A percentile compares a stretch with the other conserved stretches of the same genome.
These are phyloP conservation scores for Russula abietina DNA, from an alignment of 768 basidiomycete genomes.

Conservation along the genomic window DNA sequence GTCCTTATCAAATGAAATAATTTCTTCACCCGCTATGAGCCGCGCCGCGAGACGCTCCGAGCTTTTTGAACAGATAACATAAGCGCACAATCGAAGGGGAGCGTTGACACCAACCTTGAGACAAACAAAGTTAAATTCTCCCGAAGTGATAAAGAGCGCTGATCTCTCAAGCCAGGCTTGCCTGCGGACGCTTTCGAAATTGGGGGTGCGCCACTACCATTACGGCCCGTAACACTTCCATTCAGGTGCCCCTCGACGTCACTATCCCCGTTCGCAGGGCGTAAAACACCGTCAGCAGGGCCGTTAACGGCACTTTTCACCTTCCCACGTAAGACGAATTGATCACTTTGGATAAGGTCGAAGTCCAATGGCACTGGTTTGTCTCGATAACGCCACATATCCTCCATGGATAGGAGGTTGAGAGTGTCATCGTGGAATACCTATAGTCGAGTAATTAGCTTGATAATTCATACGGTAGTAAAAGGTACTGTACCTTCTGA, in stretches of 20 bases:
- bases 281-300: slow-evolving; percentile 28
- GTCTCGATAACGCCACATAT: slow-evolving; percentile 94
- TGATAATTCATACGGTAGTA: neutral
- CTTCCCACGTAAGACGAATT: slow-evolving; percentile 42
- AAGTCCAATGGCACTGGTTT: slow-evolving; percentile 82
- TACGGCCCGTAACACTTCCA: slow-evolving; percentile 23
- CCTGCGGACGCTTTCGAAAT: neutral
- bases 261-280: slow-evolving; percentile 23
- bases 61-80: slow-evolving; percentile 37
- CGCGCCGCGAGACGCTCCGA: slow-evolving; percentile 73
- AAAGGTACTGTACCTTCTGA: slow-evolving; percentile 57
- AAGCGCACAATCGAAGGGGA: slow-evolving; percentile 4
- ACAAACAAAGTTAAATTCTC: slow-evolving; percentile 83
- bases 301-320: slow-evolving; percentile 10
- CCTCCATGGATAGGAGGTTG: slow-evolving; percentile 85
- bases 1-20: slow-evolving; percentile 92
- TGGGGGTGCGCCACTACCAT: slow-evolving; percentile 16
- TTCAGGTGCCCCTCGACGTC: slow-evolving; percentile 14
- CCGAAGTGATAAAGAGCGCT: slow-evolving; percentile 64
- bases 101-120: slow-evolving; percentile 53
- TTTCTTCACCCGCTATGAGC: slow-evolving; percentile 55
- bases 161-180: slow-evolving; percentile 62
- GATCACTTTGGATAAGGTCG: slow-evolving; percentile 60
- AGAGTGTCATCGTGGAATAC: slow-evolving; percentile 85
- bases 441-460: slow-evolving; percentile 35